Percentiles rank a stretch among this genome's conserved stretches.
These are phyloP conservation scores for Ophiostoma sp. DNA, from an alignment of 2,329 filamentous ascomycete species.

Conservation along the genomic window DNA sequence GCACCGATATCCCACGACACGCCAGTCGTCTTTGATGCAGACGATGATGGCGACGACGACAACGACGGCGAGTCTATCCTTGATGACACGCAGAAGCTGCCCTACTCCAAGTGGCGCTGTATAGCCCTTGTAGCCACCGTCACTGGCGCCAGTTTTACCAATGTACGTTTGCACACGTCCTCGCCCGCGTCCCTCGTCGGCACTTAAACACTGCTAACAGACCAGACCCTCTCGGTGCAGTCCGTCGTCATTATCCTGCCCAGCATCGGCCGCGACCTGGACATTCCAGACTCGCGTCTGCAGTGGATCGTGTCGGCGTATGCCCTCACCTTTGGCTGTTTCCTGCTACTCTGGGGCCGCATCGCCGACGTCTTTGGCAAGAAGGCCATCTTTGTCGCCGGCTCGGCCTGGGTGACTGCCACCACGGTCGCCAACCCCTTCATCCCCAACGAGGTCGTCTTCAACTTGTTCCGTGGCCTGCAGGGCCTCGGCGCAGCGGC, in stretches of 20 bases:
- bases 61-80: conserved; percentile 15
- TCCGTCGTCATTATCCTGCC: conserved; percentile 58
- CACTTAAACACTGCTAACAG: conserved; percentile 6
- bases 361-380: conserved; percentile 64
- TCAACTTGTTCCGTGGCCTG: conserved; percentile 60
- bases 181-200: background rate
- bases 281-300: conserved; percentile 52
- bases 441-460: conserved; percentile 59
- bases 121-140: conserved; percentile 52
- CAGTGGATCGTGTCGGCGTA: conserved; percentile 66
- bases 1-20: conserved; percentile 20
- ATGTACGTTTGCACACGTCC: conserved; percentile 34
- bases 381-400: conserved; percentile 58
- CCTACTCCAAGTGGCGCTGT: conserved; percentile 44
- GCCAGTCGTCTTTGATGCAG: conserved; percentile 14
- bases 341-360: conserved; percentile 61
- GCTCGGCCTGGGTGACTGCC: conserved; percentile 57
- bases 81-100: conserved; percentile 24
- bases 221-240: conserved; percentile 45
- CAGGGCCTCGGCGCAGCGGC: conserved; percentile 64
- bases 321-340: conserved; percentile 60
- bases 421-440: conserved; percentile 58
- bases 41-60: conserved; percentile 17
- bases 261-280: conserved; percentile 51
- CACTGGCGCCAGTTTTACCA: conserved; percentile 52